Base-by-base conservation (phyloP, 1,284 basidiomycete genomes). In the Lentinus polychrous region DNA sequence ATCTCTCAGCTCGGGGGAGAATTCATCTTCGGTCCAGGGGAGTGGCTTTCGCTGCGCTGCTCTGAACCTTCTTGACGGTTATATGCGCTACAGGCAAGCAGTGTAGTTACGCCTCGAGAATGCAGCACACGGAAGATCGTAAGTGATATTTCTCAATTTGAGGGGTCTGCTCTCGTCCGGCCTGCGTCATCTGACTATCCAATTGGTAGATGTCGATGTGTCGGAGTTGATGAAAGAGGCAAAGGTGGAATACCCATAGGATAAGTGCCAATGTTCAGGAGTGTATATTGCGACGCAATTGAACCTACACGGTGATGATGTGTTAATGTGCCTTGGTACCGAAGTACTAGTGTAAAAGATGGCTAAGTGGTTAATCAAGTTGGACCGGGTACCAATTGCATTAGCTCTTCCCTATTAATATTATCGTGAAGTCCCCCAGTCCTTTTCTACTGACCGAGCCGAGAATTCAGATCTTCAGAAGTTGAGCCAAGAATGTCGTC, bases 121-220 rank as follows among this genome's bases (percentile, higher is more conserved):
- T 84, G 81, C 66, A 69, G 46, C 75, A 83, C 53, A 77, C 79
- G 0, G 73, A 79, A 56, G 80, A 84, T 60, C 81, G 80, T 82
- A 58, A 63, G 79, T 63, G 22, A n/a, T 51, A 6, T 37, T 43
- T 32, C 49, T 31, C 32, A 37, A 5, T 36, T 34, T 22, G 22
- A 34, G 8, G 18, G 38, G 15, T 39, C 8, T 15, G 20, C 34
- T 33, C 2, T 31, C 11, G 15, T 14, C 17, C 11, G 2, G 3
- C 10, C 22, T 11, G 22, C 11, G 18, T 15, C 33, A 10, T 32
- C 36, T 18, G 7, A n/a, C 27, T 22, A 14, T 24, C 38, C 24
- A 11, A 32, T n/a, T n/a, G n/a, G n/a, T 46, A 77, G 75, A 77
- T 50, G 58, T 69, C 22, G 74, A 76, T 53, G 64, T 76, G 4